A percentile compares a stretch with the other conserved stretches of the same genome.
Evolutionary conservation across 176 grass and related monocot species (phyloP).

Genomic region (Guadua angustifolia): DNA sequence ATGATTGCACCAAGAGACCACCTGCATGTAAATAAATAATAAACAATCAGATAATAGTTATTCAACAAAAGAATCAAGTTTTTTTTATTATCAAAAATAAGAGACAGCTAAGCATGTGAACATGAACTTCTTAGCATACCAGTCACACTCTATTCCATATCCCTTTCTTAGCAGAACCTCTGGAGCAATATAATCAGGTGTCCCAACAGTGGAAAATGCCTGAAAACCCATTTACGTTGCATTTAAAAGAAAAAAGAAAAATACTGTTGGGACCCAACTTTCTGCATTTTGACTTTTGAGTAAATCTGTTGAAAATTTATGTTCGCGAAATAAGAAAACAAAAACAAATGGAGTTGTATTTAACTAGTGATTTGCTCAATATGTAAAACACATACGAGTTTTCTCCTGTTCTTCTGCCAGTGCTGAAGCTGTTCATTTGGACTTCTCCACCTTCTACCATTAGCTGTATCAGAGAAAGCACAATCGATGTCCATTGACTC

Average conservation of each 20-base stretch:
- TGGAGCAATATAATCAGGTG: slow-evolving; percentile 71
- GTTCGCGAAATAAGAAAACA: not conserved
- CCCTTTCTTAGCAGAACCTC: slow-evolving; percentile 54
- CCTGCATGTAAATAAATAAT: slow-evolving; percentile 48
- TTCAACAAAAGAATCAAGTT: slow-evolving; percentile 14
- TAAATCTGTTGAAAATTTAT: slow-evolving; percentile 33
- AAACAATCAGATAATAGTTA: slow-evolving; percentile 32
- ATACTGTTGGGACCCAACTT: not conserved
- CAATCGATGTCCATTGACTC: slow-evolving; percentile 78
- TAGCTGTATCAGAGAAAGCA: slow-evolving; percentile 45
- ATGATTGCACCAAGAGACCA: slow-evolving; percentile 90
- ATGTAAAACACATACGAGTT: slow-evolving; percentile 47
- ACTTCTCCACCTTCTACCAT: slow-evolving; percentile 53
- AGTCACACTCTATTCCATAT: slow-evolving; percentile 84
- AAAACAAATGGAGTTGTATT: slow-evolving; percentile 18
- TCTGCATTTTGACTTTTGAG: slow-evolving; percentile 19
- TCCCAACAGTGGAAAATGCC: slow-evolving; percentile 84
- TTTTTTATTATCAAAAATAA: slow-evolving; percentile 20
- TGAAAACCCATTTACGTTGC: slow-evolving; percentile 40
- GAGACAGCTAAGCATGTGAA: slow-evolving; percentile 17
- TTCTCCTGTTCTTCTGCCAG: slow-evolving; percentile 73
- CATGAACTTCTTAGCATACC: slow-evolving; percentile 44
- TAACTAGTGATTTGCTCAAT: slow-evolving; percentile 15
- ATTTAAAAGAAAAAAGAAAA: not conserved
- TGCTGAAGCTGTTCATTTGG: slow-evolving; percentile 65